These are phyloP conservation scores for Carnegiea gigantea DNA, from an alignment of 179 eudicot genomes.

Conservation along the genomic window DNA sequence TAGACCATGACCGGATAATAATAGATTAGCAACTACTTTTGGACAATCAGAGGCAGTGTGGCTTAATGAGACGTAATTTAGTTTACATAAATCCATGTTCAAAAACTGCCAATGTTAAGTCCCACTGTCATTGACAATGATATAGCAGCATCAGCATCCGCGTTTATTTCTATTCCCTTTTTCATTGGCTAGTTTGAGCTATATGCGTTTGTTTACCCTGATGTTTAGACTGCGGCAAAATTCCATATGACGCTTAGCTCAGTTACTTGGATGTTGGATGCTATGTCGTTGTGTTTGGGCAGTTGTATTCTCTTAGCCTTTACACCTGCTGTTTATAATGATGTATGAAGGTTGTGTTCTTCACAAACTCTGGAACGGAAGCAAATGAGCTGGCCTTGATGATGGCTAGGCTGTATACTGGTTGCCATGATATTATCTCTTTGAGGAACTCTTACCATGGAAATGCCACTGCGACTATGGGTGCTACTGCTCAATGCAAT, in stretches of 20 bases:
- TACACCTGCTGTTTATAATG: constrained; percentile 3
- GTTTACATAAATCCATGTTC: neutral
- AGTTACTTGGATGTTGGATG: neutral
- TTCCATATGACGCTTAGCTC: neutral
- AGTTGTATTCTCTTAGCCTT: neutral
- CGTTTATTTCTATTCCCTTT: neutral
- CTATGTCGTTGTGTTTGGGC: neutral
- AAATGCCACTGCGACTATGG: constrained; percentile 94
- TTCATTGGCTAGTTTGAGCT: neutral
- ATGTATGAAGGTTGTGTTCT: constrained; percentile 75
- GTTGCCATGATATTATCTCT: constrained; percentile 83
- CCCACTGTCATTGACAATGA: neutral
- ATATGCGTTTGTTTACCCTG: neutral
- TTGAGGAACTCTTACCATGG: constrained; percentile 95
- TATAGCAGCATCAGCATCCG: neutral
- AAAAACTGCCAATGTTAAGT: neutral
- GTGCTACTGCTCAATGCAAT: constrained; percentile 83
- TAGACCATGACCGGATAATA: neutral
- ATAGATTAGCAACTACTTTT: neutral
- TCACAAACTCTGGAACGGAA: constrained; percentile 96
- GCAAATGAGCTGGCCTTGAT: constrained; percentile 96
- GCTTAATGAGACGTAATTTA: neutral
- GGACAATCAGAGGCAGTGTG: neutral
- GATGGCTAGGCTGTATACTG: constrained; percentile 89
- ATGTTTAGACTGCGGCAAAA: neutral